Evolutionary conservation across 2,329 filamentous ascomycete species (phyloP).

Genomic region (Rhinocladiella mackenziei): DNA sequence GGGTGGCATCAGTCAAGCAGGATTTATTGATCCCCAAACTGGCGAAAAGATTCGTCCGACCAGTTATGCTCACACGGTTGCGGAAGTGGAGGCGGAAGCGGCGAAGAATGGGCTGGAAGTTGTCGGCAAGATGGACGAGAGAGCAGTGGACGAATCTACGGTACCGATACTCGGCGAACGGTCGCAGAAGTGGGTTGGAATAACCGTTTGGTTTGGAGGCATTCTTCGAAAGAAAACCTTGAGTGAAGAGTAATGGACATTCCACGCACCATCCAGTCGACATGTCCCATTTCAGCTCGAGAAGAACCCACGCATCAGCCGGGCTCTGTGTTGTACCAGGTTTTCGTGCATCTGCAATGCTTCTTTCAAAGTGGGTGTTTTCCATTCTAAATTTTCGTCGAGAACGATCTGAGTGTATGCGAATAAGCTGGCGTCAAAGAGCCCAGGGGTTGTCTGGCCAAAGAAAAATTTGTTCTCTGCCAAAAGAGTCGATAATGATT

Average conservation of each 20-base stretch:
- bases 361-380: slow-evolving; percentile 52
- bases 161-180: slow-evolving; percentile 57
- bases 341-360: slow-evolving; percentile 55
- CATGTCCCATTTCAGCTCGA: slow-evolving; percentile 9
- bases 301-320: slow-evolving; percentile 45
- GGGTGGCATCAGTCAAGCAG: slow-evolving; percentile 53
- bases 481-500: slow-evolving; percentile 58
- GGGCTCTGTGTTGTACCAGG: slow-evolving; percentile 62
- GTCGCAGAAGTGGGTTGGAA: slow-evolving; percentile 58
- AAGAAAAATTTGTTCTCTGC: slow-evolving; percentile 61
- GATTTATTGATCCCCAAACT: slow-evolving; percentile 54
- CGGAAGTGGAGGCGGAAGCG: slow-evolving; percentile 52
- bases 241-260: neutral
- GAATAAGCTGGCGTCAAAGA: slow-evolving; percentile 88
- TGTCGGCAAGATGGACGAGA: slow-evolving; percentile 42
- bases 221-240: slow-evolving; percentile 41
- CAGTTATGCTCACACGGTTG: slow-evolving; percentile 55
- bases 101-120: slow-evolving; percentile 44
- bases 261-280: neutral
- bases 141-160: slow-evolving; percentile 50
- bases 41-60: slow-evolving; percentile 56
- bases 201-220: slow-evolving; percentile 52
- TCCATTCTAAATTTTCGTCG: slow-evolving; percentile 61
- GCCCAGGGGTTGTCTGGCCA: slow-evolving; percentile 53
- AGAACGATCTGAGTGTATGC: slow-evolving; percentile 81